Conservation (phyloP, 352 stramenopile species). For the Globisporangium orthogonon region DNA sequence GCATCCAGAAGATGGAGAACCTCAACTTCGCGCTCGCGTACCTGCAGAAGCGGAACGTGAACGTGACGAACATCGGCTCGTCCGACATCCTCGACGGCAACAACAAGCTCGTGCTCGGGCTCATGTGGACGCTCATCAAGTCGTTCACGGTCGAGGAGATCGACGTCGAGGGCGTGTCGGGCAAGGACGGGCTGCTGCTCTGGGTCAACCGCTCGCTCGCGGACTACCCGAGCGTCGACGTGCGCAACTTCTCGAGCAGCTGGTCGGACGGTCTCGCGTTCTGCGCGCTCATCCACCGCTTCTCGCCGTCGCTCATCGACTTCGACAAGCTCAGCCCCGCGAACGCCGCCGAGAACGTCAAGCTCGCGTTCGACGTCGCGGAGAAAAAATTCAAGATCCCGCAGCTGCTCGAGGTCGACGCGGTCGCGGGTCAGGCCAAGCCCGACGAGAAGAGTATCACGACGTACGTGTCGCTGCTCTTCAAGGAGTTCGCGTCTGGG, state of each 20-base stretch:
- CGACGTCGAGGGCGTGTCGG: constrained; percentile 85
- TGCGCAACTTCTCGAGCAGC: constrained; percentile 87
- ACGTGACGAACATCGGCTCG: constrained; percentile 89
- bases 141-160: constrained; percentile 85
- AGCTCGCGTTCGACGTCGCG: constrained; percentile 80
- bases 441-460: constrained; percentile 91
- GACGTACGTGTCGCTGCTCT: constrained; percentile 88
- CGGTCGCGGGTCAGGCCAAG: constrained; percentile 79
- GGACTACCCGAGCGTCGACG: constrained; percentile 79
- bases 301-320: constrained; percentile 82
- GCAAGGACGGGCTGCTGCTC: constrained; percentile 87
- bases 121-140: constrained; percentile 93
- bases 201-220: constrained; percentile 86
- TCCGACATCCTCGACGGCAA: constrained; percentile 91
- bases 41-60: constrained; percentile 85
- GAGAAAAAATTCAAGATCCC: constrained; percentile 85
- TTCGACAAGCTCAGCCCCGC: constrained; percentile 65
- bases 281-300: constrained; percentile 87
- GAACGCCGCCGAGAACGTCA: constrained; percentile 68
- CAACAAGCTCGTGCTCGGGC: constrained; percentile 87
- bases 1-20: constrained; percentile 93
- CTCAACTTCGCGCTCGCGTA: constrained; percentile 89
- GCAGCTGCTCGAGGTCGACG: constrained; percentile 81
- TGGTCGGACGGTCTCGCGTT: constrained; percentile 89
- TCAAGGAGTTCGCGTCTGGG: constrained; percentile 88